Evolutionary conservation across 2,329 filamentous ascomycete genomes (phyloP).

Genomic region (Fusarium domesticum): DNA sequence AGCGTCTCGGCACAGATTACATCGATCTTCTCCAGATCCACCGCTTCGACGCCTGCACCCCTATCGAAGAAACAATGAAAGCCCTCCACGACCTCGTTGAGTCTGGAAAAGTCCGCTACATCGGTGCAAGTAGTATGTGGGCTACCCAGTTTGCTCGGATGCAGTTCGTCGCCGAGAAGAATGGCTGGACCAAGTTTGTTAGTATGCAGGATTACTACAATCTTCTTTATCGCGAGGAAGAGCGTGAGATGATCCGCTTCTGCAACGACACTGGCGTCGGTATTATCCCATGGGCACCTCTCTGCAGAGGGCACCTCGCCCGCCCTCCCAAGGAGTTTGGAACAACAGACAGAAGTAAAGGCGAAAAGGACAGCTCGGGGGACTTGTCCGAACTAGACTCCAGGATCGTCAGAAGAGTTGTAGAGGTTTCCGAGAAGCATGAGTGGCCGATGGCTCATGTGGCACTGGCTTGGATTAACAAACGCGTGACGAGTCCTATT

Average conservation of each 20-base stretch:
- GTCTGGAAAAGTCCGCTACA: slow-evolving; percentile 55
- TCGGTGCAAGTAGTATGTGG: slow-evolving; percentile 48
- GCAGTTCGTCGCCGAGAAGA: slow-evolving; percentile 51
- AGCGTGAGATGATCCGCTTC: slow-evolving; percentile 42
- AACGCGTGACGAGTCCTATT: slow-evolving; percentile 13
- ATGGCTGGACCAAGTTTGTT: slow-evolving; percentile 56
- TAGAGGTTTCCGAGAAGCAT: slow-evolving; percentile 9
- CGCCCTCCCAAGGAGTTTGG: slow-evolving; percentile 10
- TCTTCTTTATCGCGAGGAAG: slow-evolving; percentile 58
- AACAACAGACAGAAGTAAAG: slow-evolving; percentile 11
- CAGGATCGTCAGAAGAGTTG: slow-evolving; percentile 10
- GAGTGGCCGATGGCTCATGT: slow-evolving; percentile 19
- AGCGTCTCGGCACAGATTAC: slow-evolving; percentile 35
- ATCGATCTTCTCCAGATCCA: slow-evolving; percentile 56
- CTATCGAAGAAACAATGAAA: slow-evolving; percentile 56
- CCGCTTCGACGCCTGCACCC: slow-evolving; percentile 44
- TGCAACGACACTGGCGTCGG: slow-evolving; percentile 36
- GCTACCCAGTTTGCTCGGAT: slow-evolving; percentile 46
- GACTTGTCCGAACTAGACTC: slow-evolving; percentile 11
- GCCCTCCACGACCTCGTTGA: slow-evolving; percentile 55
- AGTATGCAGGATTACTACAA: slow-evolving; percentile 58
- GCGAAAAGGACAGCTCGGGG: slow-evolving; percentile 9
- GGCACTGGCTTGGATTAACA: slow-evolving; percentile 15
- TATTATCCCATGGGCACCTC: slow-evolving; percentile 19
- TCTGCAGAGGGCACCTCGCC: slow-evolving; percentile 18